These are phyloP conservation scores for Quercus bicolor DNA, from an alignment of 306 rosid species.

Conservation along the genomic window DNA sequence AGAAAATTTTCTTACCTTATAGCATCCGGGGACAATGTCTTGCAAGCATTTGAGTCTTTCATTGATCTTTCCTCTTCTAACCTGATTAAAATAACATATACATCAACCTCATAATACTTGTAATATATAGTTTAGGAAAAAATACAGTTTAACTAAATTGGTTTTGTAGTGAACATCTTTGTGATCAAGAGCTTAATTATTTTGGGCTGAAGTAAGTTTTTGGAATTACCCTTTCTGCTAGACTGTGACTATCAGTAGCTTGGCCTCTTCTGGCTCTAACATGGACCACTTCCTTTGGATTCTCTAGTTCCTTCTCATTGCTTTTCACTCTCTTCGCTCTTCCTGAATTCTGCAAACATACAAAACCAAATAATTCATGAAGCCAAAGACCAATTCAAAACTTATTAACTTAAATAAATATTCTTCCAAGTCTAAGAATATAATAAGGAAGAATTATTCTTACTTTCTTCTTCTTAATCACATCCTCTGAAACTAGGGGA, in stretches of 20 bases:
- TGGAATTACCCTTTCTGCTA: constrained; percentile 88
- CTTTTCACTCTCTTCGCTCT: constrained; percentile 65
- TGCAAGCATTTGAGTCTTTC: constrained; percentile 84
- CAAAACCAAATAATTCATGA: constrained; percentile 1
- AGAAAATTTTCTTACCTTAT: constrained; percentile 51
- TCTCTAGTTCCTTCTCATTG: constrained; percentile 49
- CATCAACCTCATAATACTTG: constrained; percentile 1
- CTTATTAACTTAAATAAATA: not conserved
- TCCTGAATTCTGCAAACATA: constrained; percentile 46
- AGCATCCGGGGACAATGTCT: constrained; percentile 95
- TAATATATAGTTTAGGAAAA: not conserved
- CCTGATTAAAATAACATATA: constrained; percentile 42
- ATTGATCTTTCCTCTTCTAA: constrained; percentile 91
- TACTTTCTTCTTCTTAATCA: constrained; percentile 47
- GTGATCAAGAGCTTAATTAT: not conserved
- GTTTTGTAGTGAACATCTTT: not conserved
- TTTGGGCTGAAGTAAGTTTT: not conserved
- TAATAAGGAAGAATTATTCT: not conserved
- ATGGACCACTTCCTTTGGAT: constrained; percentile 79
- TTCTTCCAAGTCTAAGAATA: not conserved
- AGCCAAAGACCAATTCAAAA: not conserved
- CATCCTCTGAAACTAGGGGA: constrained; percentile 57
- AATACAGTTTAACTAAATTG: not conserved
- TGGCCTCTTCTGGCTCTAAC: constrained; percentile 99
- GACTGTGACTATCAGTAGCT: constrained; percentile 96